Evolutionary conservation across 1,284 basidiomycete genomes (phyloP).

Genomic region (Vanrija sp.): DNA sequence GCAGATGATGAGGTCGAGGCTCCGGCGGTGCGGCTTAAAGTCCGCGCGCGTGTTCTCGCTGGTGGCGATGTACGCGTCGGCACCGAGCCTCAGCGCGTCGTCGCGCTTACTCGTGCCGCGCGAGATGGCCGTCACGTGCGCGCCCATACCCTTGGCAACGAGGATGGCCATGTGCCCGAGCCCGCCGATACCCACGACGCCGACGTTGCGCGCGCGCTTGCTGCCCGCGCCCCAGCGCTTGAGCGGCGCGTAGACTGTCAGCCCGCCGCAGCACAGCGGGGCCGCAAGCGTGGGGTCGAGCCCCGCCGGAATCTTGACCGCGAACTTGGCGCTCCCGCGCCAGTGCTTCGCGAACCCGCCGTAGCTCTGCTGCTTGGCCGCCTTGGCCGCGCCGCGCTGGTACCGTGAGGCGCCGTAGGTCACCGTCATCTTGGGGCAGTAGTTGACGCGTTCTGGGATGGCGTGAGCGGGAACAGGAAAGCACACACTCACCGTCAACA

Average conservation of each 20-base stretch:
- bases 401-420: constrained; percentile 1
- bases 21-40: constrained; percentile 31
- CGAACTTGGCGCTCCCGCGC: constrained; percentile 53
- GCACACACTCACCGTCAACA: constrained; percentile 24
- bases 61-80: constrained; percentile 44
- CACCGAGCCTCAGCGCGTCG: constrained; percentile 54
- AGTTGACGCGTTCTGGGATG: constrained; percentile 1
- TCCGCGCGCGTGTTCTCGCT: constrained; percentile 27
- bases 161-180: constrained; percentile 45
- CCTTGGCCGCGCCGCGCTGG: constrained; percentile 12
- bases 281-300: constrained; percentile 56
- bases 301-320: constrained; percentile 60
- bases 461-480: too few species aligned
- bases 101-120: constrained; percentile 51
- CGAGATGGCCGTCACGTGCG: constrained; percentile 58
- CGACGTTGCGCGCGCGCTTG: constrained; percentile 51
- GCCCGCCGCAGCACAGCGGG: constrained; percentile 49
- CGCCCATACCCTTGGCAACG: constrained; percentile 56
- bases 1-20: constrained; percentile 50
- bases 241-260: constrained; percentile 53
- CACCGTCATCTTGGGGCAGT: background rate
- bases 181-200: constrained; percentile 52
- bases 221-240: constrained; percentile 51
- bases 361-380: constrained; percentile 19
- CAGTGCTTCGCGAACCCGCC: constrained; percentile 51